These are phyloP conservation scores for Thelephora ganbajun DNA, from an alignment of 768 basidiomycete species.

Conservation along the genomic window DNA sequence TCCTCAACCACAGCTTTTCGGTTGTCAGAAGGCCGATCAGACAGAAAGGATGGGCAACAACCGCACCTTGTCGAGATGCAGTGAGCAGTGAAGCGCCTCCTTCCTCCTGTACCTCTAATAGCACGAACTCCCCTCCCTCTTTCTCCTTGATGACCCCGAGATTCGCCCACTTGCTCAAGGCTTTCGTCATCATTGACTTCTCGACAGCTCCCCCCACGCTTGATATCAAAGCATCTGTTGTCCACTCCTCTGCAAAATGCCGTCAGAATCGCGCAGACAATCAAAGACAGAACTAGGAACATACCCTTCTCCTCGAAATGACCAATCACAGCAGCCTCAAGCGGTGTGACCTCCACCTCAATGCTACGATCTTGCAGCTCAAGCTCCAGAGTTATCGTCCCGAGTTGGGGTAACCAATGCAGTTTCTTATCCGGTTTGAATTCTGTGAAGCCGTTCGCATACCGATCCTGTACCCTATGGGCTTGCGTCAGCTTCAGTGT, in stretches of 20 bases:
- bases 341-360: slow-evolving; percentile 62
- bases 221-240: slow-evolving; percentile 48
- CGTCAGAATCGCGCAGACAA: neutral
- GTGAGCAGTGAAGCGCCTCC: slow-evolving; percentile 13
- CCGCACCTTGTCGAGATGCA: slow-evolving; percentile 3
- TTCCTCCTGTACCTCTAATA: slow-evolving; percentile 52
- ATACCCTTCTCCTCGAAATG: slow-evolving; percentile 63
- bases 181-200: slow-evolving; percentile 50
- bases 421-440: slow-evolving; percentile 92
- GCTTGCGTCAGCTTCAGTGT: neutral
- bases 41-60: neutral
- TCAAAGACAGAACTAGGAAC: slow-evolving; percentile 5
- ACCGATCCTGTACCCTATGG: slow-evolving; percentile 56
- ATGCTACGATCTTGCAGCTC: slow-evolving; percentile 72
- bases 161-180: slow-evolving; percentile 73
- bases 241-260: slow-evolving; percentile 47
- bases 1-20: slow-evolving; percentile 25
- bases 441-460: slow-evolving; percentile 60
- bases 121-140: slow-evolving; percentile 38
- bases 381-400: slow-evolving; percentile 68
- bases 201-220: slow-evolving; percentile 50
- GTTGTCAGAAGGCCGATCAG: neutral
- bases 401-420: slow-evolving; percentile 81
- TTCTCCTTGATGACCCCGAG: slow-evolving; percentile 69
- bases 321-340: slow-evolving; percentile 88